phyloP scores from a whole-genome alignment of 2,329 filamentous ascomycete genomes.

The Hymenotorrendiella dingleyae region DNA sequence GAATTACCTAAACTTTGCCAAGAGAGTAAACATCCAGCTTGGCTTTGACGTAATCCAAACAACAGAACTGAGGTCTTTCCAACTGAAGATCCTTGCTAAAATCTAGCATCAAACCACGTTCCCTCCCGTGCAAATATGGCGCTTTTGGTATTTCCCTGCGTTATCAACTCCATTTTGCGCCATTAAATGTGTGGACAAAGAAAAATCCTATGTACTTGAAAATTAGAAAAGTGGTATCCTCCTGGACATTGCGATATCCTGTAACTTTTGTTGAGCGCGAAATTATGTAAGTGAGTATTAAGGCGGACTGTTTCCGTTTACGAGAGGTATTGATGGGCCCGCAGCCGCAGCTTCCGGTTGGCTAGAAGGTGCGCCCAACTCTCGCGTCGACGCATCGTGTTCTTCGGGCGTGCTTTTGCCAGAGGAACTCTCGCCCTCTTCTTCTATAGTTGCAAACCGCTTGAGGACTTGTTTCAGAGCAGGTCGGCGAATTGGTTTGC shows the following conservation, averaged over 20 bases:
- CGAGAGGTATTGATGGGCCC: not conserved
- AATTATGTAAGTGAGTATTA: not conserved
- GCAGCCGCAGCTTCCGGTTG: not conserved
- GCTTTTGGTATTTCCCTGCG: slow-evolving; percentile 6
- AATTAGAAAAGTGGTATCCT: not conserved
- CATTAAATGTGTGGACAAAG: slow-evolving; percentile 1
- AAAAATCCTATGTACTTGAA: slow-evolving; percentile 7
- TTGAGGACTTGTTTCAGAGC: slow-evolving; percentile 81
- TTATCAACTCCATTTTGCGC: slow-evolving; percentile 2
- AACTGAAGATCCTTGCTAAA: no score
- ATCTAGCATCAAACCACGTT: no score
- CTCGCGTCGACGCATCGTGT: not conserved
- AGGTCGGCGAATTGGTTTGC: slow-evolving; percentile 71
- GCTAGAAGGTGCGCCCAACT: not conserved
- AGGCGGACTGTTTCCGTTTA: slow-evolving; percentile 2
- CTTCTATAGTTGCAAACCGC: slow-evolving; percentile 75
- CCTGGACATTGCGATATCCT: not conserved
- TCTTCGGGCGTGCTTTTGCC: slow-evolving; percentile 18
- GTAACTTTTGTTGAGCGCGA: not conserved
- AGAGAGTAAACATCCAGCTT: no score
- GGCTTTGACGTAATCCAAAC: no score
- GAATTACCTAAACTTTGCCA: no score
- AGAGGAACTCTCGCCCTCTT: slow-evolving; percentile 44
- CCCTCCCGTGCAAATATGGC: not conserved
- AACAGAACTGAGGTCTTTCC: no score